Percentiles rank a stretch among this genome's conserved stretches.
These are phyloP conservation scores for Xanthoconium purpureum DNA, from an alignment of 768 basidiomycete genomes.

Conservation along the genomic window DNA sequence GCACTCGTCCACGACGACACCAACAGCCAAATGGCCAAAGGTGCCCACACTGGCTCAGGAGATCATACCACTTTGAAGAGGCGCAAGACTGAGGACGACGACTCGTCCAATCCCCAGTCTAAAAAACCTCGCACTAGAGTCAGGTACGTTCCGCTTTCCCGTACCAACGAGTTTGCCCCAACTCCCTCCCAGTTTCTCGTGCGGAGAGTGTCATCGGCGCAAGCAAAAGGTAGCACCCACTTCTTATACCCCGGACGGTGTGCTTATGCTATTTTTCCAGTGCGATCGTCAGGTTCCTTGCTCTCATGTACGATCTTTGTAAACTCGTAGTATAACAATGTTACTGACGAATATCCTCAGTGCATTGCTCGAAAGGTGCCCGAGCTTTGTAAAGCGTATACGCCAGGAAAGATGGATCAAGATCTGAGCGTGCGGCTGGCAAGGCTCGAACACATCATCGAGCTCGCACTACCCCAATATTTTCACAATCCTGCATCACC, in stretches of 20 bases:
- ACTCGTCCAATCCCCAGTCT: conserved; percentile 36
- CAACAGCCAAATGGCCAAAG: conserved; percentile 29
- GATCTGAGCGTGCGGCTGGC: conserved; percentile 72
- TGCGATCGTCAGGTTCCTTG: conserved; percentile 86
- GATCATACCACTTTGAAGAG: conserved; percentile 47
- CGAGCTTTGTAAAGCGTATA: conserved; percentile 84
- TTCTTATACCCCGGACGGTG: conserved; percentile 12
- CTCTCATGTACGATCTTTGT: conserved; percentile 59
- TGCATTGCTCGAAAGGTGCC: conserved; percentile 85
- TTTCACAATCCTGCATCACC: conserved; percentile 43
- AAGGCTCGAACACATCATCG: conserved; percentile 78
- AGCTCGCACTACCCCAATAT: conserved; percentile 75
- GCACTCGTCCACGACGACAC: conserved; percentile 30
- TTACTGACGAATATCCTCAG: conserved; percentile 36
- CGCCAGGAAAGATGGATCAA: conserved; percentile 82
- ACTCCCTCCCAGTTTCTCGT: conserved; percentile 59
- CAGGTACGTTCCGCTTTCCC: conserved; percentile 47
- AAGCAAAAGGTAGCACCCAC: conserved; percentile 69
- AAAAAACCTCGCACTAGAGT: conserved; percentile 75
- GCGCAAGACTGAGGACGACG: conserved; percentile 65
- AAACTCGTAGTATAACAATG: neutral
- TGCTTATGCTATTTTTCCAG: conserved; percentile 38
- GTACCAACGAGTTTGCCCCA: conserved; percentile 3
- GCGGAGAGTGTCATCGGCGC: conserved; percentile 83
- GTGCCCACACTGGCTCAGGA: conserved; percentile 13